Conservation (phyloP, 1,284 basidiomycete genomes). For the Trichosporon sp. region DNA sequence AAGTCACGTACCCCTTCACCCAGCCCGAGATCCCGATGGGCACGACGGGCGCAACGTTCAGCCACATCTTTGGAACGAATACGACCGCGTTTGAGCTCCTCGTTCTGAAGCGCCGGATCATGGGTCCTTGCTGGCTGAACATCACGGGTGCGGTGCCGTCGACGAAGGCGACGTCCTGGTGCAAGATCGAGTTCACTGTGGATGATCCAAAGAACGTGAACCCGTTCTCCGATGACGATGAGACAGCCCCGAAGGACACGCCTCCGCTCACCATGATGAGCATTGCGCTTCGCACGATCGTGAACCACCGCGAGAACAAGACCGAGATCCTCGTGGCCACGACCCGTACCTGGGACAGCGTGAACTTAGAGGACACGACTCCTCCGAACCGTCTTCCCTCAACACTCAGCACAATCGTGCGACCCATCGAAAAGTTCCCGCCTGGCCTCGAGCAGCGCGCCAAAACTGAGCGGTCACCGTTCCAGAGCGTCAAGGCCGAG, state of each 20-base stretch:
- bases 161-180: conserved; percentile 86
- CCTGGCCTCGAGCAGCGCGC: conserved; percentile 75
- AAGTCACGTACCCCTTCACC: conserved; percentile 83
- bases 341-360: conserved; percentile 84
- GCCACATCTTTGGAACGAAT: conserved; percentile 87
- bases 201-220: conserved; percentile 84
- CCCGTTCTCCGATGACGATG: conserved; percentile 75
- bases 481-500: conserved; percentile 79
- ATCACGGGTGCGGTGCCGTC: conserved; percentile 74
- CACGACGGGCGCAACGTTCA: conserved; percentile 79
- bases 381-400: conserved; percentile 84
- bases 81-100: conserved; percentile 92
- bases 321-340: conserved; percentile 88
- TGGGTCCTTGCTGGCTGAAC: conserved; percentile 97
- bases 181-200: conserved; percentile 87
- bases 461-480: conserved; percentile 67
- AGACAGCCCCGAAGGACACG: conserved; percentile 72
- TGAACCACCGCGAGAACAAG: conserved; percentile 92
- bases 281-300: conserved; percentile 82
- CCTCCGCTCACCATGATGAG: conserved; percentile 92
- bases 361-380: conserved; percentile 82
- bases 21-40: conserved; percentile 71
- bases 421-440: conserved; percentile 87
- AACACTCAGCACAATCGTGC: conserved; percentile 83
- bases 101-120: conserved; percentile 94